A percentile compares a stretch with the other conserved stretches of the same genome.
These are phyloP conservation scores for Blastobotrys apis DNA, from an alignment of 1,139 yeast species.

Conservation along the genomic window DNA sequence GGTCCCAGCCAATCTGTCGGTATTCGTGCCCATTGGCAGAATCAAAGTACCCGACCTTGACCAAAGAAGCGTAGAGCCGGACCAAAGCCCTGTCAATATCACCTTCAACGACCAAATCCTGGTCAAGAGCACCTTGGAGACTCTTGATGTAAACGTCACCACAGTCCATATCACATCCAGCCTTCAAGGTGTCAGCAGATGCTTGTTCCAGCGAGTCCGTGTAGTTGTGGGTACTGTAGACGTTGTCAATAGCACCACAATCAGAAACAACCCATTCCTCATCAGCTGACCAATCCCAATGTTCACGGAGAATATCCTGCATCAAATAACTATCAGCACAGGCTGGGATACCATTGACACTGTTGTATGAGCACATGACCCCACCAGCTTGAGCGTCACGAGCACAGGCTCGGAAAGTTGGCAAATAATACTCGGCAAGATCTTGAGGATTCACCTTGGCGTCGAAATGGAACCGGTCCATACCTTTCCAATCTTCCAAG, in stretches of 20 bases:
- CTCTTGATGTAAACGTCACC: slow-evolving; percentile 47
- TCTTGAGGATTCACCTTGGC: slow-evolving; percentile 52
- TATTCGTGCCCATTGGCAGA: slow-evolving; percentile 12
- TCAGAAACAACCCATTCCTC: slow-evolving; percentile 58
- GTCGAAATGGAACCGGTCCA: slow-evolving; percentile 37
- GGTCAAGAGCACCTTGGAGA: slow-evolving; percentile 50
- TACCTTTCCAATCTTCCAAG: slow-evolving; percentile 44
- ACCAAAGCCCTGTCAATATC: slow-evolving; percentile 16
- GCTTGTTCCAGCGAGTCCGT: slow-evolving; percentile 49
- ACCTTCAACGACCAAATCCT: slow-evolving; percentile 45
- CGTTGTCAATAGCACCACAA: slow-evolving; percentile 47
- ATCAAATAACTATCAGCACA: slow-evolving; percentile 52
- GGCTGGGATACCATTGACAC: slow-evolving; percentile 51
- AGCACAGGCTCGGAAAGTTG: slow-evolving; percentile 57
- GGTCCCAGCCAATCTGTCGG: slow-evolving; percentile 32
- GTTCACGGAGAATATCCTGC: slow-evolving; percentile 49
- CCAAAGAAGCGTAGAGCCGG: slow-evolving; percentile 43
- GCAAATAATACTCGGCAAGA: slow-evolving; percentile 52
- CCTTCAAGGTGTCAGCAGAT: slow-evolving; percentile 37
- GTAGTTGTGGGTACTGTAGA: slow-evolving; percentile 17
- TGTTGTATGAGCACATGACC: slow-evolving; percentile 52
- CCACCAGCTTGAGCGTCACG: slow-evolving; percentile 49
- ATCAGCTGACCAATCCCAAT: slow-evolving; percentile 42
- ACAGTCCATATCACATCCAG: slow-evolving; percentile 26
- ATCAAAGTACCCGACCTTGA: slow-evolving; percentile 18